Evolutionary conservation across 305 asterid genomes (phyloP).

Genomic region (Plantago coronopus): DNA sequence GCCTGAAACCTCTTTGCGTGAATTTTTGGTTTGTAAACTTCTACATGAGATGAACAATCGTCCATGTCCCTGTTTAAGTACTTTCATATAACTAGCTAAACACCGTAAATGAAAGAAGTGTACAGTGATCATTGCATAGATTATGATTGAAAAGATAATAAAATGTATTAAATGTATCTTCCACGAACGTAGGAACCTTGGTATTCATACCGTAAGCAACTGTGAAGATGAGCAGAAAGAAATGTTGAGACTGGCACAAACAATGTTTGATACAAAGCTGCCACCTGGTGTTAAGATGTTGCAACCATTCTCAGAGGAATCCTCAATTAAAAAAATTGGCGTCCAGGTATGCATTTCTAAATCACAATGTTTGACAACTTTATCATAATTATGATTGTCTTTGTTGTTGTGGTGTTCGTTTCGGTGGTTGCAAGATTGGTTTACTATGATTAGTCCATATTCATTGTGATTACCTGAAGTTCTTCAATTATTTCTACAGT

Average conservation of each 20-base stretch:
- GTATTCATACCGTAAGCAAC: constrained; percentile 66
- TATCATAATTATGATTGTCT: background rate
- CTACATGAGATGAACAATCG: background rate
- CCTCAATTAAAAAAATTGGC: constrained; percentile 75
- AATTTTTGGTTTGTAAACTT: too few relatives aligned
- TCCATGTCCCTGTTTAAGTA: background rate
- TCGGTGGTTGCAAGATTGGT: background rate
- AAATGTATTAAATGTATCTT: constrained; percentile 13
- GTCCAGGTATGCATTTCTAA: constrained; percentile 56
- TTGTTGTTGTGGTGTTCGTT: background rate
- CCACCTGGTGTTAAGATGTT: constrained; percentile 89
- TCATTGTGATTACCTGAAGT: too few relatives aligned
- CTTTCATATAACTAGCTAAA: background rate
- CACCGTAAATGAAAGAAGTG: background rate
- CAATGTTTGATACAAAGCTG: constrained; percentile 94
- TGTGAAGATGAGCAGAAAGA: constrained; percentile 72
- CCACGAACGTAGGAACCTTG: constrained; percentile 67
- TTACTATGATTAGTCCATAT: background rate
- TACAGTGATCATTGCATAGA: background rate
- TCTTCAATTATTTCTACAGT: background rate
- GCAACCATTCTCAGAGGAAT: constrained; percentile 92
- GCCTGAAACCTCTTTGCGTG: background rate
- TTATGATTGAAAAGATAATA: background rate
- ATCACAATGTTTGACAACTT: background rate
- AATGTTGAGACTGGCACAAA: constrained; percentile 71